A percentile compares a stretch with the other conserved stretches of the same genome.
phyloP scores from a whole-genome alignment of 306 rosid genomes.

The Quercus cerris region DNA sequence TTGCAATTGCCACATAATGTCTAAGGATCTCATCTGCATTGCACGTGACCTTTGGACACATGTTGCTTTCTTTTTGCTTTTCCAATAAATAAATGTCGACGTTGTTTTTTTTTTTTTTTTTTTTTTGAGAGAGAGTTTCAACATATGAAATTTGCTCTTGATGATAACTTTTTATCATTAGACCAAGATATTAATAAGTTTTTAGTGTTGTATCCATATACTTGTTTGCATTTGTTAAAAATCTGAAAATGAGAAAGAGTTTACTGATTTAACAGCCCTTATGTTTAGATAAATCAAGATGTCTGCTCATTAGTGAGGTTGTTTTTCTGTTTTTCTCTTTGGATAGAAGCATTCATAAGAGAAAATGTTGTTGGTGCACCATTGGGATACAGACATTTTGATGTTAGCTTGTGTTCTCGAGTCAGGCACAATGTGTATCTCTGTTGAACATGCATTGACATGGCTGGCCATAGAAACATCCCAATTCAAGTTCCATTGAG shows the following conservation, averaged over 20 bases:
- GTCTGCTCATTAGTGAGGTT: background rate
- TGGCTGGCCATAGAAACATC: too few species aligned
- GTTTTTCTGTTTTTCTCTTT: background rate
- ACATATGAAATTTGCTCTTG: too few species aligned
- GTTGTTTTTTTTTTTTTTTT: too few species aligned
- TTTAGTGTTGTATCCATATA: background rate
- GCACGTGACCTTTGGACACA: too few species aligned
- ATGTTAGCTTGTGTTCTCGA: background rate
- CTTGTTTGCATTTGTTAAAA: background rate
- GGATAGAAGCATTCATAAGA: background rate
- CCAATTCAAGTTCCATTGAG: too few species aligned
- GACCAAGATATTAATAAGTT: too few species aligned
- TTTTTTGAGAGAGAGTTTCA: too few species aligned
- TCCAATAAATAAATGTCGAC: too few species aligned
- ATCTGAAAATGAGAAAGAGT: background rate
- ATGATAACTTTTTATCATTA: too few species aligned
- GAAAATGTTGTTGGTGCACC: background rate
- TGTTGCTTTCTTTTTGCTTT: too few species aligned
- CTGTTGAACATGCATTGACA: background rate
- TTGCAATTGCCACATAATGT: too few species aligned
- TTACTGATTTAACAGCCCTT: background rate
- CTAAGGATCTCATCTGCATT: too few species aligned
- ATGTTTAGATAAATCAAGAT: background rate
- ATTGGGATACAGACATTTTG: background rate
- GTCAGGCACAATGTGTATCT: background rate